phyloP scores from a whole-genome alignment of 768 basidiomycete genomes.

The Phanerodontia chrysosporium region DNA sequence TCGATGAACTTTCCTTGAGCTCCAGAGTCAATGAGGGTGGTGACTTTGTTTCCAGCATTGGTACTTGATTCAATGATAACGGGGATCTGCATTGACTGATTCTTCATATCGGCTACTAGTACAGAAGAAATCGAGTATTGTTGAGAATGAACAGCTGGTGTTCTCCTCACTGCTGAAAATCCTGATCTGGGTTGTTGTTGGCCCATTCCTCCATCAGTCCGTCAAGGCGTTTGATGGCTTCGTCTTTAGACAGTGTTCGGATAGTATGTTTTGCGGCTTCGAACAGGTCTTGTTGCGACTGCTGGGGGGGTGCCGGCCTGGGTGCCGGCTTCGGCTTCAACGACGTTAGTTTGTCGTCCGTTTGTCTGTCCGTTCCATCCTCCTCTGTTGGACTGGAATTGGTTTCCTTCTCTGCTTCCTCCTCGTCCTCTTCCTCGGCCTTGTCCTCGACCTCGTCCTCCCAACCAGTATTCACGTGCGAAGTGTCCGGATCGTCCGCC shows the following conservation, averaged over 20 bases:
- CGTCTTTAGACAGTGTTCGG: not conserved
- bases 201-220: not conserved
- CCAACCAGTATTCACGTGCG: not conserved
- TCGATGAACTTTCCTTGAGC: not conserved
- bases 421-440: not conserved
- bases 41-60: not conserved
- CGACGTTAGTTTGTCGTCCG: not conserved
- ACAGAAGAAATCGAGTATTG: not conserved
- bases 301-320: not conserved
- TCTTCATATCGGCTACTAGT: not conserved
- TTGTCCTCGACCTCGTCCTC: not conserved
- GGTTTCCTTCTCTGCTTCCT: not conserved
- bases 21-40: not conserved
- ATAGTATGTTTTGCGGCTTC: no score
- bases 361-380: not conserved
- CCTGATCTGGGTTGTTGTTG: not conserved
- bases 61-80: not conserved
- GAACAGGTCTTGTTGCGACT: not conserved
- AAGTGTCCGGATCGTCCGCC: not conserved
- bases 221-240: not conserved
- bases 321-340: not conserved
- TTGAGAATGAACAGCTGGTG: not conserved
- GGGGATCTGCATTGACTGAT: not conserved
- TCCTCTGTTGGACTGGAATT: not conserved
- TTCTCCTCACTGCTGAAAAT: not conserved